These are phyloP conservation scores for Diplocarpon mali DNA, from an alignment of 2,329 filamentous ascomycete genomes.

Conservation along the genomic window DNA sequence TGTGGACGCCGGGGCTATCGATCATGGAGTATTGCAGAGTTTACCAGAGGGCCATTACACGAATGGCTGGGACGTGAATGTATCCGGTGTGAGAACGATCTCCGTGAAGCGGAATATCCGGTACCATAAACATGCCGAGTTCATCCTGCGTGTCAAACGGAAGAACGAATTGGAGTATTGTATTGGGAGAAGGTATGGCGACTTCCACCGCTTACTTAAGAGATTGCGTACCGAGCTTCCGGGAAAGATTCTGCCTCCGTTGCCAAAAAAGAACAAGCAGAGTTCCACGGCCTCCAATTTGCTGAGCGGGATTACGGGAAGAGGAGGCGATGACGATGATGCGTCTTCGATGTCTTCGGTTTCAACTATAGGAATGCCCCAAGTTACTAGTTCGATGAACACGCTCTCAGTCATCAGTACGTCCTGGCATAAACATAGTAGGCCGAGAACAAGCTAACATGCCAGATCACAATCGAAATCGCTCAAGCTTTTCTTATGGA, in stretches of 20 bases:
- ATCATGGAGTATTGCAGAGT: conserved; percentile 77
- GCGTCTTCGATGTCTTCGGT: conserved; percentile 59
- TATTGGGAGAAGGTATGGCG: conserved; percentile 76
- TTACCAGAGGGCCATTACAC: conserved; percentile 84
- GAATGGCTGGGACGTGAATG: conserved; percentile 95
- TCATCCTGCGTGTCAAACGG: conserved; percentile 75
- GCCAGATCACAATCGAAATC: conserved; percentile 30
- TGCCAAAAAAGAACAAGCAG: conserved; percentile 87
- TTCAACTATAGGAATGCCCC: conserved; percentile 21
- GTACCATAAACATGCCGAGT: conserved; percentile 89
- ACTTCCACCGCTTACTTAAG: conserved; percentile 74
- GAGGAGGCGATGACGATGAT: conserved; percentile 55
- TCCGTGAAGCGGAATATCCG: conserved; percentile 77
- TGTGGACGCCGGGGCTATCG: conserved; percentile 85
- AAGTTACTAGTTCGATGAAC: conserved; percentile 15
- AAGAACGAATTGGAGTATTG: conserved; percentile 66
- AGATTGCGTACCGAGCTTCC: conserved; percentile 74
- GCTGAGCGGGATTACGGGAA: conserved; percentile 39
- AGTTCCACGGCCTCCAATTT: conserved; percentile 54
- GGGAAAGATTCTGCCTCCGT: conserved; percentile 74
- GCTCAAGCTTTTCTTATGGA: conserved; percentile 27
- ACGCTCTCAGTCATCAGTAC: conserved; percentile 35
- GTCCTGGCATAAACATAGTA: conserved; percentile 2
- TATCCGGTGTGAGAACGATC: conserved; percentile 75
- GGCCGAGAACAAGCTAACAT: conserved; percentile 4